Percentiles rank a stretch among this genome's conserved stretches.
Conservation (phyloP, 2,329 filamentous ascomycete species). For the Monosporascus ibericus region DNA sequence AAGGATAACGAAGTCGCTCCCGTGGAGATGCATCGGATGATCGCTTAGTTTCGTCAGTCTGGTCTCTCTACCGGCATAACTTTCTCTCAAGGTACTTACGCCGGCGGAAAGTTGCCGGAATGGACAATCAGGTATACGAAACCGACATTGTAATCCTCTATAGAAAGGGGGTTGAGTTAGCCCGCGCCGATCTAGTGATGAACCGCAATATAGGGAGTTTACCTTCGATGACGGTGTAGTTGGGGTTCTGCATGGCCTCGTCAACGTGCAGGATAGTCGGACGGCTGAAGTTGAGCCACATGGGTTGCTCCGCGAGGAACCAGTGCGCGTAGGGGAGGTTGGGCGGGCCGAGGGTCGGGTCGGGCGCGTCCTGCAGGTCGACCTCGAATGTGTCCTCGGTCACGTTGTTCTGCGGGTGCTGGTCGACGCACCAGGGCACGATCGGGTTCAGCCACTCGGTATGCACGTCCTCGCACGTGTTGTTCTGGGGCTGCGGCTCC, state of each 20-base stretch:
- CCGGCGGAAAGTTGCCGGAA: not conserved
- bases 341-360: conserved; percentile 20
- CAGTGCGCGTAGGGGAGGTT: conserved; percentile 19
- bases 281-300: conserved; percentile 15
- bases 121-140: conserved; percentile 16
- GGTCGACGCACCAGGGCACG: conserved; percentile 12
- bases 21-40: conserved; percentile 45
- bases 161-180: not conserved
- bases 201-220: not conserved
- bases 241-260: conserved; percentile 7
- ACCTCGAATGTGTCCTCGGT: conserved; percentile 14
- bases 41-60: conserved; percentile 15
- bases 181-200: not conserved
- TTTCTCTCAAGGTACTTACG: conserved; percentile 10
- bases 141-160: conserved; percentile 10
- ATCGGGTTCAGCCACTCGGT: conserved; percentile 10
- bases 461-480: conserved; percentile 8
- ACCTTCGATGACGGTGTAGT: conserved; percentile 13
- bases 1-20: conserved; percentile 43
- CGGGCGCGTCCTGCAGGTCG: conserved; percentile 16
- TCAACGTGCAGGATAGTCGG: conserved; percentile 14
- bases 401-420: conserved; percentile 13
- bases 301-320: conserved; percentile 9
- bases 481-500: conserved; percentile 1
- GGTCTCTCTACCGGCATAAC: conserved; percentile 9